These are phyloP conservation scores for Voacanga thouarsii DNA, from an alignment of 257 asterid genomes.

Conservation along the genomic window DNA sequence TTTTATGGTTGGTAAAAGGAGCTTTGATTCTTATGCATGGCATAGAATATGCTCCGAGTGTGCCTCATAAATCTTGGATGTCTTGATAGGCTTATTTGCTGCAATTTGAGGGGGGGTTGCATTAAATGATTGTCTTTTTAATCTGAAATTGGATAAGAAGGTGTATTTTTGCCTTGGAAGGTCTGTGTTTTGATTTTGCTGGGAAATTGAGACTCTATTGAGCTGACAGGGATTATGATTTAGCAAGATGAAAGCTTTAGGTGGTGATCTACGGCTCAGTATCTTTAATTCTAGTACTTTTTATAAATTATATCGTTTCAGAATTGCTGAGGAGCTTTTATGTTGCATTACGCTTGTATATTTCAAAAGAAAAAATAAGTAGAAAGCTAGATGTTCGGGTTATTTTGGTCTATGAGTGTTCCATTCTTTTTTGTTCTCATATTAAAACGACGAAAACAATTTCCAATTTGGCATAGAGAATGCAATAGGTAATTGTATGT, in stretches of 20 bases:
- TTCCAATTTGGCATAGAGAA: neutral
- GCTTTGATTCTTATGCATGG: conserved; percentile 17
- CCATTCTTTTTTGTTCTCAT: neutral
- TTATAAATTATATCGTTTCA: neutral
- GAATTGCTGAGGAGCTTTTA: neutral
- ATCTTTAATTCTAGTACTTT: neutral
- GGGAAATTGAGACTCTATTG: neutral
- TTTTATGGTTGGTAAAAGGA: neutral
- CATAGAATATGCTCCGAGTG: neutral
- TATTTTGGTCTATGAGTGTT: neutral
- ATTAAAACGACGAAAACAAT: neutral
- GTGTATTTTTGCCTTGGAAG: neutral
- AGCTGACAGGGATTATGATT: neutral
- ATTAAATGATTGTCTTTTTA: neutral
- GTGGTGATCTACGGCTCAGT: neutral
- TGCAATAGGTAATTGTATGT: neutral
- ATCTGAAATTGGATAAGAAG: neutral
- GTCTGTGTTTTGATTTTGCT: neutral
- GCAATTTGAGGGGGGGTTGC: neutral
- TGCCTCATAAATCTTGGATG: neutral
- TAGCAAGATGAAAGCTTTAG: conserved; percentile 10
- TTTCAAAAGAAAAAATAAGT: neutral
- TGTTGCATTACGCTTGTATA: neutral
- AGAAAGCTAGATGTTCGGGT: neutral
- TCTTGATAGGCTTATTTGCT: neutral